Evolutionary conservation across 306 rosid genomes (phyloP).

Genomic region (Oxytropis ochrocephala): DNA sequence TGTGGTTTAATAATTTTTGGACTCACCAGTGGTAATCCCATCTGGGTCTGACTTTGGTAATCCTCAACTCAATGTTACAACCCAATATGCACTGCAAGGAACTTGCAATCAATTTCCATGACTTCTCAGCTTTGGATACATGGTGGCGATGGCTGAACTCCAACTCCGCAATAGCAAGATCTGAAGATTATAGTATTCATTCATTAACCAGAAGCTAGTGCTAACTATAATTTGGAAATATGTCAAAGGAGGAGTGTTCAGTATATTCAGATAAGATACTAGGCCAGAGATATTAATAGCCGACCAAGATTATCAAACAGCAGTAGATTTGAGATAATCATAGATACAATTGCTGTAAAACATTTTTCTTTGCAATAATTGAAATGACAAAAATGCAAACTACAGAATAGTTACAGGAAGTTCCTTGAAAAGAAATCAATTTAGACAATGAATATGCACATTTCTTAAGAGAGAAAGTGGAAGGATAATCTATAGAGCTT

Average conservation of each 20-base stretch:
- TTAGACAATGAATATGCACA: background rate
- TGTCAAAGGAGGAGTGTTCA: background rate
- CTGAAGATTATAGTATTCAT: too few relatives aligned
- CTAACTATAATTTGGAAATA: background rate
- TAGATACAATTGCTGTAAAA: background rate
- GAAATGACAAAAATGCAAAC: background rate
- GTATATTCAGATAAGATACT: too few relatives aligned
- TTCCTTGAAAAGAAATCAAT: constrained; percentile 3
- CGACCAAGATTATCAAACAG: background rate
- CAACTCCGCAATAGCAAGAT: too few relatives aligned
- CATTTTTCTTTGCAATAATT: background rate
- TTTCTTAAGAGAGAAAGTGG: background rate
- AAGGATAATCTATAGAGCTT: constrained; percentile 48
- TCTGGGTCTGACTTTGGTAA: too few relatives aligned
- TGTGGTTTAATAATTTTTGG: too few relatives aligned
- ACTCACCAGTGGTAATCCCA: too few relatives aligned
- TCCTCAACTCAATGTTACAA: too few relatives aligned
- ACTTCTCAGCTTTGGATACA: too few relatives aligned
- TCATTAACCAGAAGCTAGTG: background rate
- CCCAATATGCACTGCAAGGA: too few relatives aligned
- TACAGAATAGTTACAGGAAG: background rate
- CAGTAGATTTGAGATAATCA: background rate
- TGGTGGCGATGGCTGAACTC: too few relatives aligned
- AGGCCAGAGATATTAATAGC: too few relatives aligned
- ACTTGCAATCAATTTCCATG: too few relatives aligned